Conservation (phyloP, 2,329 filamentous ascomycete species). For the Colletotrichum tabaci region DNA sequence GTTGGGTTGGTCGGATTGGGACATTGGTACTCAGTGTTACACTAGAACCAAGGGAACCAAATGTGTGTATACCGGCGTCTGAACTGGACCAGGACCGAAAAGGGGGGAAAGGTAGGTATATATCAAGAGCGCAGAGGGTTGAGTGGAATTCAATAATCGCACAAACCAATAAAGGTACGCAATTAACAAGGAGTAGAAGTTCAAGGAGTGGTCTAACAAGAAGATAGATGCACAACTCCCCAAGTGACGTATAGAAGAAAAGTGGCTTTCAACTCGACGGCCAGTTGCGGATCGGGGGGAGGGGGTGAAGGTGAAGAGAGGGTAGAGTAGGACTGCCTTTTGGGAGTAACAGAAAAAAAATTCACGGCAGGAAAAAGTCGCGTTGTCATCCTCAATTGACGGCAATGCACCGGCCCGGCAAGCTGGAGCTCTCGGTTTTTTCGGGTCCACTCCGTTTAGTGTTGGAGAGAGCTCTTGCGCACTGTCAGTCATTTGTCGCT, state of each 20-base stretch:
- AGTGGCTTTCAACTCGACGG: slow-evolving; percentile 12
- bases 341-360: slow-evolving; percentile 27
- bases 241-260: slow-evolving; percentile 11
- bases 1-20: slow-evolving; percentile 35
- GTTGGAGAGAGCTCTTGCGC: slow-evolving; percentile 10
- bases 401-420: slow-evolving; percentile 41
- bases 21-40: slow-evolving; percentile 29
- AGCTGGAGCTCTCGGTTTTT: slow-evolving; percentile 38
- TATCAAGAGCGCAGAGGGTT: slow-evolving; percentile 23
- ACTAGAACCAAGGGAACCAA: background rate
- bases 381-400: slow-evolving; percentile 41
- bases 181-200: slow-evolving; percentile 26
- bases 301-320: slow-evolving; percentile 16
- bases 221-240: slow-evolving; percentile 21
- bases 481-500: background rate
- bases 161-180: slow-evolving; percentile 35
- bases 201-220: slow-evolving; percentile 23
- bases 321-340: slow-evolving; percentile 9
- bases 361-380: slow-evolving; percentile 35
- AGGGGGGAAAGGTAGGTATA: background rate
- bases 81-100: background rate
- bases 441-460: slow-evolving; percentile 30
- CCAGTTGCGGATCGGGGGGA: slow-evolving; percentile 14
- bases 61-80: background rate
- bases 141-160: slow-evolving; percentile 34